Conservation (phyloP, 169 alveolate genomes). For the Perkinsus marinus region DNA sequence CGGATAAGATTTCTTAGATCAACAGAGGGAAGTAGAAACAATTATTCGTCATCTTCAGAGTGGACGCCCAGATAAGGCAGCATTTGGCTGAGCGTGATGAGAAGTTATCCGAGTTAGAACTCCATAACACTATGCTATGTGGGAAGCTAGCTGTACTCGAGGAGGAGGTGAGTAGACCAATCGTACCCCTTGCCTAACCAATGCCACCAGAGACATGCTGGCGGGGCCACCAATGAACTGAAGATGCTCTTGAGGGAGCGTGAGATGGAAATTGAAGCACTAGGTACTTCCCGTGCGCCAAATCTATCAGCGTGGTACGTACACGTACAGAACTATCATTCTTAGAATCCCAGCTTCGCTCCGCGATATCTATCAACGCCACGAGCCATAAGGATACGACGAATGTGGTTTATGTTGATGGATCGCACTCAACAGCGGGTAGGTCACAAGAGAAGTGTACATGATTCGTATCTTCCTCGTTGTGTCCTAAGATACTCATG, state of each 20-base stretch:
- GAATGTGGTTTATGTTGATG: neutral
- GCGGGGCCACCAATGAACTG: neutral
- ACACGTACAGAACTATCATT: neutral
- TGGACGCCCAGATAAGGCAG: neutral
- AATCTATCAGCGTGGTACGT: too few species aligned
- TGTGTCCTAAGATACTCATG: neutral
- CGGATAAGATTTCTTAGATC: too few species aligned
- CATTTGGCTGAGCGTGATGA: neutral
- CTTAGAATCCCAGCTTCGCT: neutral
- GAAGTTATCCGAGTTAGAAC: neutral
- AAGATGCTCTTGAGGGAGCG: neutral
- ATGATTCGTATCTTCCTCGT: neutral
- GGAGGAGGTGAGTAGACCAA: neutral
- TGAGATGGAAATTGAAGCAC: neutral
- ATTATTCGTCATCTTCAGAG: neutral
- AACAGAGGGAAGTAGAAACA: too few species aligned
- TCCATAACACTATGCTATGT: neutral
- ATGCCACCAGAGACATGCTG: neutral
- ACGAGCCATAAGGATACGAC: too few species aligned
- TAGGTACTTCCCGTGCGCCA: neutral
- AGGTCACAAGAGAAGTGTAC: neutral
- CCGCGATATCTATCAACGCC: neutral
- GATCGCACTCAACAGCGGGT: neutral
- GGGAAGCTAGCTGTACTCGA: neutral
- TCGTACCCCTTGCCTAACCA: neutral